Percentiles rank a stretch among this genome's conserved stretches.
Conservation (phyloP, 148 eudicot species). For the Silene conica region DNA sequence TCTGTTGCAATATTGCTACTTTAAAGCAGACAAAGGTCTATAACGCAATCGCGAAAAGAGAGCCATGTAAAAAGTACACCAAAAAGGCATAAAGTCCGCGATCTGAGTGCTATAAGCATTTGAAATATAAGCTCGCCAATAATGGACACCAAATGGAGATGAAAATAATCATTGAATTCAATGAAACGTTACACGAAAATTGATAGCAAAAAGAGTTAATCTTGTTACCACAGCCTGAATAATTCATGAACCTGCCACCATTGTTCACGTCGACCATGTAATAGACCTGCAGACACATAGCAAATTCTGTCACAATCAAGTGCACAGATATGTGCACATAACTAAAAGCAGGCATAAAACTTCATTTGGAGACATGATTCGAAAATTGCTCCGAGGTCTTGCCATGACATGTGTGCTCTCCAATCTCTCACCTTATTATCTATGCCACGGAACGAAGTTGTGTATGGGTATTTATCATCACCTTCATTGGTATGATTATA, state of each 20-base stretch:
- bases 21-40: background rate
- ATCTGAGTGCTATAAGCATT: background rate
- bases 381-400: background rate
- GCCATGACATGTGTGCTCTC: background rate
- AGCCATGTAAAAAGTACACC: background rate
- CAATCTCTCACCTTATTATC: slow-evolving; percentile 76
- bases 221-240: slow-evolving; percentile 85
- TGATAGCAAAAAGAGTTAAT: slow-evolving; percentile 1
- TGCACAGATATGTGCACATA: background rate
- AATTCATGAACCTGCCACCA: slow-evolving; percentile 65
- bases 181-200: slow-evolving; percentile 12
- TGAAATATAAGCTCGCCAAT: background rate
- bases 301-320: slow-evolving; percentile 4
- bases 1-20: background rate
- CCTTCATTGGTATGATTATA: slow-evolving; percentile 98
- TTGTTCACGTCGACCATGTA: slow-evolving; percentile 73
- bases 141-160: background rate
- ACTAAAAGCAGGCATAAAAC: background rate
- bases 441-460: slow-evolving; percentile 95
- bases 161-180: background rate
- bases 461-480: slow-evolving; percentile 83
- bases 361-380: background rate
- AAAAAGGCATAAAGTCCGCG: background rate
- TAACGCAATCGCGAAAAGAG: background rate
- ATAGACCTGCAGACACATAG: slow-evolving; percentile 54